Percentiles rank a stretch among this genome's conserved stretches.
These are phyloP conservation scores for Diplodia intermedia DNA, from an alignment of 2,329 filamentous ascomycete species.

Conservation along the genomic window DNA sequence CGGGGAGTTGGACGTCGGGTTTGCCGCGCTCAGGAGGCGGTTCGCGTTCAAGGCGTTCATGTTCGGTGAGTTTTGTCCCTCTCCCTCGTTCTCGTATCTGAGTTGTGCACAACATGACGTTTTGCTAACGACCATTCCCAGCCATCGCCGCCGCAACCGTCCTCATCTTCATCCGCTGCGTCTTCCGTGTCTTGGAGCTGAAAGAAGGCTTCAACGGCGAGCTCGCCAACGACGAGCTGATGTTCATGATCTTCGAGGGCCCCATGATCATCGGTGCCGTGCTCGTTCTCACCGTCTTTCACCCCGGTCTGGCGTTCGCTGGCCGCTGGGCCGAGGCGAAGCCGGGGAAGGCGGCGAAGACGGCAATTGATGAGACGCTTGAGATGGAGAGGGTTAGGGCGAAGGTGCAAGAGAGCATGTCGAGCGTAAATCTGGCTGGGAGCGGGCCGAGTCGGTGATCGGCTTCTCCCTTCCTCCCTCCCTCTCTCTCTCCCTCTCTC, in stretches of 20 bases:
- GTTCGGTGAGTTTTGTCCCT: background rate
- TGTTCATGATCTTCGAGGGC: constrained; percentile 61
- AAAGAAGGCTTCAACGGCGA: constrained; percentile 54
- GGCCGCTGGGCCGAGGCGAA: constrained; percentile 18
- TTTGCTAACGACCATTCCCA: background rate
- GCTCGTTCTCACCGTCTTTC: constrained; percentile 54
- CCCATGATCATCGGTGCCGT: constrained; percentile 59
- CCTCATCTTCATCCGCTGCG: constrained; percentile 56
- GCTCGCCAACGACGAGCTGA: constrained; percentile 56
- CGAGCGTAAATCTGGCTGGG: background rate
- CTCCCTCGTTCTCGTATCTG: background rate
- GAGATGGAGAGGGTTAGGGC: background rate
- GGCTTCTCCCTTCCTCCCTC: too few relatives aligned
- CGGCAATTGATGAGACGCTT: background rate
- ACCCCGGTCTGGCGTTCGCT: constrained; percentile 45
- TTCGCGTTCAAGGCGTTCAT: constrained; percentile 11
- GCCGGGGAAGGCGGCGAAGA: background rate
- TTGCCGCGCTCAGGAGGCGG: background rate
- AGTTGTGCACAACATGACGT: background rate
- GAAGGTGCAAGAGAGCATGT: background rate
- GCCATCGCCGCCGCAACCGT: constrained; percentile 51
- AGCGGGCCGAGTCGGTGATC: too few relatives aligned
- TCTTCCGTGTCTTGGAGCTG: constrained; percentile 59
- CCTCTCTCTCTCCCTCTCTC: too few relatives aligned
- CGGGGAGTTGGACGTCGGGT: background rate